A percentile compares a stretch with the other conserved stretches of the same genome.
These are phyloP conservation scores for Saturnispora mendoncae DNA, from an alignment of 805 yeast genomes.

Conservation along the genomic window DNA sequence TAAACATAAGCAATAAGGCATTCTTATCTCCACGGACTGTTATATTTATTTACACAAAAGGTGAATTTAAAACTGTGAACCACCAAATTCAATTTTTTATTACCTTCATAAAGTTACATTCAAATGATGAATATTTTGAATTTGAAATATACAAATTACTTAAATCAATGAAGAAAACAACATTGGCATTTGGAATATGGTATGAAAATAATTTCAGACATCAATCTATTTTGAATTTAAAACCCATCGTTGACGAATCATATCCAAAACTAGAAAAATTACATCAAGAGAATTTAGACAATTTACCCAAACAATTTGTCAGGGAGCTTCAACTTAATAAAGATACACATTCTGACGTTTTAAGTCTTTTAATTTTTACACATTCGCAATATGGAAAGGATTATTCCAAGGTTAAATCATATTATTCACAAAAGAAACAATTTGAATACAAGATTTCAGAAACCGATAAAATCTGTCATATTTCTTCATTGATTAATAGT, in stretches of 20 bases:
- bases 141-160: conserved; percentile 9
- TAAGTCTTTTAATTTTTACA: conserved; percentile 18
- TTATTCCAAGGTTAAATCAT: conserved; percentile 10
- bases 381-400: conserved; percentile 20
- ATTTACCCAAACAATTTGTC: conserved; percentile 12
- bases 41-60: background rate
- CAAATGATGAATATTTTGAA: conserved; percentile 4
- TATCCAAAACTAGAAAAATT: conserved; percentile 9
- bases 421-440: conserved; percentile 12
- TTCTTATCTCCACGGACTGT: conserved; percentile 10
- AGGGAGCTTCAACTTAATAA: conserved; percentile 6
- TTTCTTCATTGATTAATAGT: conserved; percentile 14
- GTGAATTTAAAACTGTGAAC: background rate
- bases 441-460: conserved; percentile 7
- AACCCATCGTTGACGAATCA: conserved; percentile 7
- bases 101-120: conserved; percentile 7
- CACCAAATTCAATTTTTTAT: conserved; percentile 7
- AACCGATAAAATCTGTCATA: conserved; percentile 18
- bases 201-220: conserved; percentile 10
- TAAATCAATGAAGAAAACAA: conserved; percentile 1
- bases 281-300: conserved; percentile 9
- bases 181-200: conserved; percentile 13
- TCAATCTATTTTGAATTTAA: conserved; percentile 1
- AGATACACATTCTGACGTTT: conserved; percentile 7
- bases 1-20: background rate